Conservation (phyloP, 768 basidiomycete species). For the Tulasnella calospora region DNA sequence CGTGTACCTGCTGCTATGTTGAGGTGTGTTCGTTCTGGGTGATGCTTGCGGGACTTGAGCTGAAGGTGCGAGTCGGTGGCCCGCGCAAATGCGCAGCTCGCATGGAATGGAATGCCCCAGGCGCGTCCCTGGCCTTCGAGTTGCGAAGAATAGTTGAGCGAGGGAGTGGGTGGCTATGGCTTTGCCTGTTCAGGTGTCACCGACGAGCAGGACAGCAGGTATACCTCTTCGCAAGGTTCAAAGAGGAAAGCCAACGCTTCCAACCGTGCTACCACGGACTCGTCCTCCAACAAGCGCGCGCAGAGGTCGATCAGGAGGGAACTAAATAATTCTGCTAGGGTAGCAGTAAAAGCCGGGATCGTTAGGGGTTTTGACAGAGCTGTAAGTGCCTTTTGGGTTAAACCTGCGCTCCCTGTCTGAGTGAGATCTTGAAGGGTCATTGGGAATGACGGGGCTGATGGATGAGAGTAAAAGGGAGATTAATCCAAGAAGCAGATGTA, state of each 20-base stretch:
- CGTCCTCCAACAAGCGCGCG: slow-evolving; percentile 69
- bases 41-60: too few relatives aligned
- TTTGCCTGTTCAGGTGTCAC: too few relatives aligned
- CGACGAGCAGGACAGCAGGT: too few relatives aligned
- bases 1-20: too few relatives aligned
- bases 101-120: too few relatives aligned
- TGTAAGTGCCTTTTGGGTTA: background rate
- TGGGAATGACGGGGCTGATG: background rate
- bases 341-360: slow-evolving; percentile 55
- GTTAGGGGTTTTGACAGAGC: slow-evolving; percentile 58
- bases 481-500: background rate
- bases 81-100: too few relatives aligned
- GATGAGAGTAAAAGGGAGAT: background rate
- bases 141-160: too few relatives aligned
- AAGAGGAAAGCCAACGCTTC: slow-evolving; percentile 34
- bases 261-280: slow-evolving; percentile 40
- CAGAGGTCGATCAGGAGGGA: slow-evolving; percentile 77
- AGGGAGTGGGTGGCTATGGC: too few relatives aligned
- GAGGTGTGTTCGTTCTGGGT: too few relatives aligned
- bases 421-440: background rate
- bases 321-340: slow-evolving; percentile 61
- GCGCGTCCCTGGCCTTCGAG: too few relatives aligned
- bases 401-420: background rate
- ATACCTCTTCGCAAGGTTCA: slow-evolving; percentile 33
- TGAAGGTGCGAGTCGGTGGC: too few relatives aligned